Percentiles rank a stretch among this genome's conserved stretches.
These are phyloP conservation scores for Streptanthus diversifolius DNA, from an alignment of 345 rosid genomes.

Conservation along the genomic window DNA sequence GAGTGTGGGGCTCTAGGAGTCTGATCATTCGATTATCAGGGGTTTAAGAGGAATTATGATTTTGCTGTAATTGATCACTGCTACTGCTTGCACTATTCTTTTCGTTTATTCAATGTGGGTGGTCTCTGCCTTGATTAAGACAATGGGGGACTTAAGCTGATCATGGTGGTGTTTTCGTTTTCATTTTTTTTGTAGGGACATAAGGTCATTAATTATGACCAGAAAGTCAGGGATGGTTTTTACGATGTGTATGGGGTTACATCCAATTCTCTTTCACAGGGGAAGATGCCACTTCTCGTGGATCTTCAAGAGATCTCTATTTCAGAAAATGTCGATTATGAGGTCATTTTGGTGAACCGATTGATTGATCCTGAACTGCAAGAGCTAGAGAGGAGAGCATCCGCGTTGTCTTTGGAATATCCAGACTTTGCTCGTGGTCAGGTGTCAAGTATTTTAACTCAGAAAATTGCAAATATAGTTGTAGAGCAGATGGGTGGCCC, in stretches of 20 bases:
- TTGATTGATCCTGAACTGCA: constrained; percentile 63
- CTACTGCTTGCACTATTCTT: not conserved
- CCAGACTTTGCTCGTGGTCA: constrained; percentile 41
- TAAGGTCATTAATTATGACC: constrained; percentile 78
- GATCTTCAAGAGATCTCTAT: constrained; percentile 76
- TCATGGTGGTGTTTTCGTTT: not conserved
- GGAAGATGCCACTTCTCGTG: constrained; percentile 78
- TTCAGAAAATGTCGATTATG: constrained; percentile 61
- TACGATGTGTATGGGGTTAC: constrained; percentile 74
- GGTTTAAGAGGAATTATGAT: constrained; percentile 25
- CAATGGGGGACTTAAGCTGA: constrained; percentile 13
- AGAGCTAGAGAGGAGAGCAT: constrained; percentile 65
- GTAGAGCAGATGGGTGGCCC: constrained; percentile 91
- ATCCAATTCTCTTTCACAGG: constrained; percentile 52
- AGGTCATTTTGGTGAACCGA: constrained; percentile 78
- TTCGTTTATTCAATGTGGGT: not conserved
- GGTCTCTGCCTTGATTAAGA: not conserved
- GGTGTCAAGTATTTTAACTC: constrained; percentile 56
- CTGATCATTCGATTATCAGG: not conserved
- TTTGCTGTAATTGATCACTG: constrained; percentile 6
- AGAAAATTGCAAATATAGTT: constrained; percentile 87
- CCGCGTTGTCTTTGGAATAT: constrained; percentile 47
- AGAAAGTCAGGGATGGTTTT: constrained; percentile 83
- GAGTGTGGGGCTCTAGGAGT: constrained; percentile 1
- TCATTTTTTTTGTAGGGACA: constrained; percentile 51